Percentiles rank a stretch among this genome's conserved stretches.
Evolutionary conservation across 2,329 filamentous ascomycete species (phyloP).

Genomic region (Nemania abortiva): DNA sequence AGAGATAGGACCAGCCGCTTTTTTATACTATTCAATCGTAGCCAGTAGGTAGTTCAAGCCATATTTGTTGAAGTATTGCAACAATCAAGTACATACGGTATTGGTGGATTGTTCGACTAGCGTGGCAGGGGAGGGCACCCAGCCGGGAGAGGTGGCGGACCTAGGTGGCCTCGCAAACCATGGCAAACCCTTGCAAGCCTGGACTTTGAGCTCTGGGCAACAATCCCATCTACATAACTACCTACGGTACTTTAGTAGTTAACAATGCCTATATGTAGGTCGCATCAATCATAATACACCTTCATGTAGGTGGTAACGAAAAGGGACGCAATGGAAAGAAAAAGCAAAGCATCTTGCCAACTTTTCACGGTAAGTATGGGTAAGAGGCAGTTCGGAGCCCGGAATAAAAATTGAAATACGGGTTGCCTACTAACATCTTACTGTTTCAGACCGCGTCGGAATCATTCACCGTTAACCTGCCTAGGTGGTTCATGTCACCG

Average conservation of each 20-base stretch:
- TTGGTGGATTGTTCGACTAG: too few species aligned
- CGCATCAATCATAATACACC: neutral
- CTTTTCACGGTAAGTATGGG: neutral
- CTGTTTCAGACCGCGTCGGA: constrained; percentile 46
- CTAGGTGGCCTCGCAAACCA: too few species aligned
- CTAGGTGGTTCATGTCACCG: constrained; percentile 5
- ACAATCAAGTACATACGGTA: too few species aligned
- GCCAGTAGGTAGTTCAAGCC: too few species aligned
- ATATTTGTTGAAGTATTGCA: too few species aligned
- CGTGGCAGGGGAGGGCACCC: too few species aligned
- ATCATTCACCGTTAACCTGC: constrained; percentile 22
- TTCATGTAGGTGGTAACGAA: neutral
- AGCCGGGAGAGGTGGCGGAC: too few species aligned
- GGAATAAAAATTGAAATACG: constrained; percentile 41
- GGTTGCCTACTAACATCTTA: constrained; percentile 28
- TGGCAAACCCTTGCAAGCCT: neutral
- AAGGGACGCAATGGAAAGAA: neutral
- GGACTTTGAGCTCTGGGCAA: neutral
- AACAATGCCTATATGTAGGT: neutral
- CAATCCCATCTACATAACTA: neutral
- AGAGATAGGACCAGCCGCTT: too few species aligned
- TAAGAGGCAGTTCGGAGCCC: constrained; percentile 17
- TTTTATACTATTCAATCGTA: too few species aligned
- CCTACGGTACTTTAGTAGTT: too few species aligned
- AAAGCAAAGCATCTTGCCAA: constrained; percentile 1